Evolutionary conservation across 2,329 filamentous ascomycete genomes (phyloP).

Genomic region (Fusarium poae): DNA sequence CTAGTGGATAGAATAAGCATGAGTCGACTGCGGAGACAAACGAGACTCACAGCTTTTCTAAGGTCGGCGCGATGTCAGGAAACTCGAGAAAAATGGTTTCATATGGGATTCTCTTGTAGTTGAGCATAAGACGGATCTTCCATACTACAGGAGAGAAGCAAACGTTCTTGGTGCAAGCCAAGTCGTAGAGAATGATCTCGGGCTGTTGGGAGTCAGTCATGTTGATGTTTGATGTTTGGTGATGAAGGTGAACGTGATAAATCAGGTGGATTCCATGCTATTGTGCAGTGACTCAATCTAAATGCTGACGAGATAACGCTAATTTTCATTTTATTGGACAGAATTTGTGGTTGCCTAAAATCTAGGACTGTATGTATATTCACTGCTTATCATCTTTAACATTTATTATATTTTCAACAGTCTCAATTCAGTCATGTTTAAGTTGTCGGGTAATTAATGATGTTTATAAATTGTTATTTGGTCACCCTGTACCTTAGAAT

Average conservation of each 20-base stretch:
- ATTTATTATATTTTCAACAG: neutral
- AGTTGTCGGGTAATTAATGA: neutral
- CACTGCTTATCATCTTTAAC: neutral
- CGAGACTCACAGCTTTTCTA: neutral
- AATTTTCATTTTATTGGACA: neutral
- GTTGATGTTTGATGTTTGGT: rapidly evolving
- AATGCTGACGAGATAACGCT: too few species aligned
- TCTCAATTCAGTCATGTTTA: too few species aligned
- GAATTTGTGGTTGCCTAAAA: neutral
- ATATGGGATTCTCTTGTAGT: conserved; percentile 22
- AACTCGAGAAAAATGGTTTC: conserved; percentile 18
- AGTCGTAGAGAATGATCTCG: conserved; percentile 8
- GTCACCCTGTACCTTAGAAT: too few species aligned
- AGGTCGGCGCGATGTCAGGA: conserved; percentile 12
- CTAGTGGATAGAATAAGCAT: neutral
- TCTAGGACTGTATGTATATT: neutral
- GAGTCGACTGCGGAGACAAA: rapidly evolving
- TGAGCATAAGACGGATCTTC: conserved; percentile 24
- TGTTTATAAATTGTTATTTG: neutral
- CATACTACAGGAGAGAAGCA: conserved; percentile 26
- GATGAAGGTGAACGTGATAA: rapidly evolving
- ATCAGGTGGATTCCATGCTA: neutral
- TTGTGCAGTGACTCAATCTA: too few species aligned
- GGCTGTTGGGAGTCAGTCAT: neutral
- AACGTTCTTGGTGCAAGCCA: conserved; percentile 15